These are phyloP conservation scores for Cutaneotrichosporon mucoides DNA, from an alignment of 1,284 basidiomycete genomes.

Conservation along the genomic window DNA sequence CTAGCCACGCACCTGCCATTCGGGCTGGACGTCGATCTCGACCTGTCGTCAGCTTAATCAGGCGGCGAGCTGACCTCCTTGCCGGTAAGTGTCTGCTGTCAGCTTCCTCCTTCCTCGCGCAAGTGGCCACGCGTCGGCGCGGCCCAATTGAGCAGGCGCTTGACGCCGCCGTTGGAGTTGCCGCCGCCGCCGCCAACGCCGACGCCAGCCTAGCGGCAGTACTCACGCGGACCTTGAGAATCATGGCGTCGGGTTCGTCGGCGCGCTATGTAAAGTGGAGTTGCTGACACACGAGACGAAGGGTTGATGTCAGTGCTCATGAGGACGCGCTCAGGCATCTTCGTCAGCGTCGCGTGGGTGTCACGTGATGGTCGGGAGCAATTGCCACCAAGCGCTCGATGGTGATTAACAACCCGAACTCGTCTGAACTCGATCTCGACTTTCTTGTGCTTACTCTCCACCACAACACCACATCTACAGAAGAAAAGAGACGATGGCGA, in stretches of 20 bases:
- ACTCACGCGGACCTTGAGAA: conserved; percentile 49
- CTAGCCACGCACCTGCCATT: conserved; percentile 71
- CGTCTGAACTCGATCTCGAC: not conserved
- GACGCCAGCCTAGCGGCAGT: too few relatives aligned
- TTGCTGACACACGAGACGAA: not conserved
- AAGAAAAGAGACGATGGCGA: too few relatives aligned
- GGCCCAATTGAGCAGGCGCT: too few relatives aligned
- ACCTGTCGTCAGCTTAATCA: conserved; percentile 26
- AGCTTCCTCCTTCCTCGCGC: conserved; percentile 17
- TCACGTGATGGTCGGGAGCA: not conserved
- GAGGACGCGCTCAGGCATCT: too few relatives aligned
- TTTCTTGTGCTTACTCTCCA: not conserved
- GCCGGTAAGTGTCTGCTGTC: conserved; percentile 39
- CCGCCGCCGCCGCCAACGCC: too few relatives aligned
- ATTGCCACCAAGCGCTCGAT: not conserved
- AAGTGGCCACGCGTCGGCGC: too few relatives aligned
- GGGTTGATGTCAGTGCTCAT: not conserved
- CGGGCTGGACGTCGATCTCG: conserved; percentile 90
- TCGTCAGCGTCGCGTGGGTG: too few relatives aligned
- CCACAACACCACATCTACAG: too few relatives aligned
- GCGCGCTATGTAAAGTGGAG: not conserved
- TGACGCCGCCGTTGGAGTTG: too few relatives aligned
- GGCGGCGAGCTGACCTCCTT: conserved; percentile 35
- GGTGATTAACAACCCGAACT: not conserved
- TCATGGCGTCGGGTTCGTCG: conserved; percentile 27